Evolutionary conservation across 768 basidiomycete species (phyloP).

Genomic region (Ramaria rubella): DNA sequence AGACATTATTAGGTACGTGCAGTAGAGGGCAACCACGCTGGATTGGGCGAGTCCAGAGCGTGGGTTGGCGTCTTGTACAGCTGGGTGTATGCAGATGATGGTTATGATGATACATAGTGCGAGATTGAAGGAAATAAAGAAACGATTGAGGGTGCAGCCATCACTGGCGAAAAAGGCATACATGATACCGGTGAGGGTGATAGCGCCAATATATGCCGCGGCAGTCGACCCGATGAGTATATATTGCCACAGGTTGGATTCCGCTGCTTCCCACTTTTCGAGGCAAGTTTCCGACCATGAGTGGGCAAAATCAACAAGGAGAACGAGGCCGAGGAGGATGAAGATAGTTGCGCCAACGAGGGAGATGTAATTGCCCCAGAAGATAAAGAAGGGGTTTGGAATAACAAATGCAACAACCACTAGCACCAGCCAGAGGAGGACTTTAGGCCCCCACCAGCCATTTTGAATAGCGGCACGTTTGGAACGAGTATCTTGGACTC

Average conservation of each 20-base stretch:
- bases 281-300: slow-evolving; percentile 97
- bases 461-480: slow-evolving; percentile 96
- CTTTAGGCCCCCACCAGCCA: slow-evolving; percentile 99
- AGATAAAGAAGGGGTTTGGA: slow-evolving; percentile 96
- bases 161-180: slow-evolving; percentile 88
- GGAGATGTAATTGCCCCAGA: slow-evolving; percentile 92
- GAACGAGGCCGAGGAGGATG: slow-evolving; percentile 93
- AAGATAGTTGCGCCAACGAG: slow-evolving; percentile 90
- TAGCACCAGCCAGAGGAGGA: slow-evolving; percentile 81
- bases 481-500: slow-evolving; percentile 83
- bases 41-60: slow-evolving; percentile 93
- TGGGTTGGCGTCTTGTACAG: slow-evolving; percentile 87
- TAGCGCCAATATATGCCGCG: slow-evolving; percentile 76
- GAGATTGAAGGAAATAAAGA: slow-evolving; percentile 95
- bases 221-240: slow-evolving; percentile 89
- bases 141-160: slow-evolving; percentile 87
- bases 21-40: slow-evolving; percentile 96
- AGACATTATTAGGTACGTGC: slow-evolving; percentile 90
- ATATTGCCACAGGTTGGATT: slow-evolving; percentile 93
- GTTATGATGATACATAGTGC: slow-evolving; percentile 74
- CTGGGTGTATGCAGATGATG: slow-evolving; percentile 73
- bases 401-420: slow-evolving; percentile 85
- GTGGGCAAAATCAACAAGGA: slow-evolving; percentile 97
- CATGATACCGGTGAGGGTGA: slow-evolving; percentile 81
- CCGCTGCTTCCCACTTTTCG: slow-evolving; percentile 87